These are phyloP conservation scores for Diaporthe citriasiana DNA, from an alignment of 2,329 filamentous ascomycete species.

Conservation along the genomic window DNA sequence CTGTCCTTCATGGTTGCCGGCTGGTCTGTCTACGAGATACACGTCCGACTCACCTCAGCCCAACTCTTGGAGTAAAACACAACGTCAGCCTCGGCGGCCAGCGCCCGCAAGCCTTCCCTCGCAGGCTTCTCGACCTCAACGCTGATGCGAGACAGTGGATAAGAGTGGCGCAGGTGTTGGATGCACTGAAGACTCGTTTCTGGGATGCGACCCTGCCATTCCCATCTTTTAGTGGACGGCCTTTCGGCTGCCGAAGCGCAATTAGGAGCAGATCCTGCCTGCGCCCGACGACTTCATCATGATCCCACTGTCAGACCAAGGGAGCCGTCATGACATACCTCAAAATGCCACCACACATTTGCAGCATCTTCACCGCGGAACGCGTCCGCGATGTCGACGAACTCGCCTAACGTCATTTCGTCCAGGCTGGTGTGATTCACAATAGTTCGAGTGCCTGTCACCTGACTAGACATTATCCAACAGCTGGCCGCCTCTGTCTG, in stretches of 20 bases:
- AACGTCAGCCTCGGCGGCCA: slow-evolving; percentile 75
- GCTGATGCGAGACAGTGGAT: slow-evolving; percentile 68
- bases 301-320: slow-evolving; percentile 11
- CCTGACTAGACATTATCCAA: slow-evolving; percentile 75
- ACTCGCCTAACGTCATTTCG: slow-evolving; percentile 77
- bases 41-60: slow-evolving; percentile 71
- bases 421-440: slow-evolving; percentile 78
- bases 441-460: slow-evolving; percentile 75
- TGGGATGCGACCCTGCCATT: slow-evolving; percentile 72
- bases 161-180: slow-evolving; percentile 62
- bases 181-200: slow-evolving; percentile 73
- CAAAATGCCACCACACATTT: slow-evolving; percentile 78
- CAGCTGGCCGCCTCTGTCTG: slow-evolving; percentile 73
- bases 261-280: slow-evolving; percentile 18
- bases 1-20: not conserved
- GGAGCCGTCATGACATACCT: slow-evolving; percentile 60
- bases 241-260: slow-evolving; percentile 8
- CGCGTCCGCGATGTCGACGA: slow-evolving; percentile 59
- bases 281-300: not conserved
- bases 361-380: slow-evolving; percentile 52
- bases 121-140: slow-evolving; percentile 81
- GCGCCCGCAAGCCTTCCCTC: slow-evolving; percentile 68
- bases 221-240: slow-evolving; percentile 31
- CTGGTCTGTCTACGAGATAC: not conserved
- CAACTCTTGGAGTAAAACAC: slow-evolving; percentile 82